Percentiles rank a stretch among this genome's conserved stretches.
phyloP scores from a whole-genome alignment of 805 yeast genomes.

The Myxozyma vanderwaltii region DNA sequence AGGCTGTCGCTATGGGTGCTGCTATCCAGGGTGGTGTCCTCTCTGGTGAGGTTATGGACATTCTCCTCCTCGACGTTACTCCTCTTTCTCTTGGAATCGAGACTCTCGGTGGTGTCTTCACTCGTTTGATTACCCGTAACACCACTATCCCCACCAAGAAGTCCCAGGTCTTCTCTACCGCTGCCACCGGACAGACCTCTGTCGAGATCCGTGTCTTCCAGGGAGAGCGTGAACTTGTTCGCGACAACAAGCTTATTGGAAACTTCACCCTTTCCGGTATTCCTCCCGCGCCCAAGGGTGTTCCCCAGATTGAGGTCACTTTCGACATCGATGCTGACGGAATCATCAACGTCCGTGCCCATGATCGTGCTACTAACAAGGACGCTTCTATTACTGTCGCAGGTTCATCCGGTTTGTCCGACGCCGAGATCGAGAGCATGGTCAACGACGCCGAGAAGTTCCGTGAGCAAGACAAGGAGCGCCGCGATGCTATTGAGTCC shows the following conservation, averaged over 20 bases:
- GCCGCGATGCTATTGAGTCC: constrained; percentile 77
- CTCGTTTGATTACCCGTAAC: constrained; percentile 86
- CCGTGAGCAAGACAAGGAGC: constrained; percentile 84
- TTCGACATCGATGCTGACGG: constrained; percentile 98
- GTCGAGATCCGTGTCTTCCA: constrained; percentile 98
- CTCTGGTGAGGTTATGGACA: constrained; percentile 93
- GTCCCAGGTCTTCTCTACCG: constrained; percentile 94
- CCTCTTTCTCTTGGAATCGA: constrained; percentile 94
- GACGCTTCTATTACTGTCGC: constrained; percentile 95
- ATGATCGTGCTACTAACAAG: constrained; percentile 90
- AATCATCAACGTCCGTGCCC: constrained; percentile 91
- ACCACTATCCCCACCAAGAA: constrained; percentile 97
- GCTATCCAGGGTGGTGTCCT: constrained; percentile 97
- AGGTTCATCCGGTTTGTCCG: constrained; percentile 91
- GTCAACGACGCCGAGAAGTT: constrained; percentile 87
- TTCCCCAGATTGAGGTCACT: constrained; percentile 90
- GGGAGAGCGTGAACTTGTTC: constrained; percentile 97
- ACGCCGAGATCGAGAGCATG: constrained; percentile 86
- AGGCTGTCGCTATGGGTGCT: constrained; percentile 94
- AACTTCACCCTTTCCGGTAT: constrained; percentile 94
- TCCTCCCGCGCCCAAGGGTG: constrained; percentile 95
- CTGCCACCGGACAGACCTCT: constrained; percentile 94
- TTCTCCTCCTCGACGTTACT: constrained; percentile 82
- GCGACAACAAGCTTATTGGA: constrained; percentile 97
- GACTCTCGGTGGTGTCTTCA: constrained; percentile 97